Percentiles rank a stretch among this genome's conserved stretches.
Conservation (phyloP, 2,329 filamentous ascomycete species). For the Colletotrichum scovillei region DNA sequence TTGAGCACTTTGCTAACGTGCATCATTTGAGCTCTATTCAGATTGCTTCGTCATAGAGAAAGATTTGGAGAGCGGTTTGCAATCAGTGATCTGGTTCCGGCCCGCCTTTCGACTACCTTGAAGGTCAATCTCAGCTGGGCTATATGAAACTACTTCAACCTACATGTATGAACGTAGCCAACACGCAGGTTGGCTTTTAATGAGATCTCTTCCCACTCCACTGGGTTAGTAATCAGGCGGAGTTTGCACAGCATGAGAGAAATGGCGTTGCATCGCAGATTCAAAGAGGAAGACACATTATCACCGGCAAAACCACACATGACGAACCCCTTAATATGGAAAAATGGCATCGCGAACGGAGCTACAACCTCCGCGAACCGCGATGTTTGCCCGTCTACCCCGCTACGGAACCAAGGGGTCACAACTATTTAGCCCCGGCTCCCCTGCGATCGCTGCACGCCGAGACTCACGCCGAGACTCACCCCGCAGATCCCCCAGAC, state of each 20-base stretch:
- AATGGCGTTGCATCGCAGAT: background rate
- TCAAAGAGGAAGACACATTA: background rate
- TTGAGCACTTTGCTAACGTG: no score
- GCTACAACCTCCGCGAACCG: slow-evolving; percentile 5
- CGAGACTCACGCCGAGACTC: slow-evolving; percentile 12
- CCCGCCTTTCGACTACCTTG: no score
- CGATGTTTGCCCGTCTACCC: background rate
- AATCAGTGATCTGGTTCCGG: no score
- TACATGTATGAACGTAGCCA: no score
- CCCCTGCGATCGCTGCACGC: slow-evolving; percentile 1
- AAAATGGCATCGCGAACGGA: slow-evolving; percentile 7
- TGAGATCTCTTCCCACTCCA: no score
- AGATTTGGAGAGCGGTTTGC: no score
- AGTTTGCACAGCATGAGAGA: background rate
- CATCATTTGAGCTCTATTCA: no score
- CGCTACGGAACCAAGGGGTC: background rate
- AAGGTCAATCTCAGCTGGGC: no score
- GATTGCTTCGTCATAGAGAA: no score
- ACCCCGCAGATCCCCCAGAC: slow-evolving; percentile 23
- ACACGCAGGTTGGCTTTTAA: no score
- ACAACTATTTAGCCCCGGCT: slow-evolving; percentile 1
- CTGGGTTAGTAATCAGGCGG: no score
- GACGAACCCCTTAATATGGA: background rate
- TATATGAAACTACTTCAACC: no score
- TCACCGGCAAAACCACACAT: background rate